These are phyloP conservation scores for Paramecium tetraurelia DNA, from an alignment of 73 alveolate genomes.

Conservation along the genomic window DNA sequence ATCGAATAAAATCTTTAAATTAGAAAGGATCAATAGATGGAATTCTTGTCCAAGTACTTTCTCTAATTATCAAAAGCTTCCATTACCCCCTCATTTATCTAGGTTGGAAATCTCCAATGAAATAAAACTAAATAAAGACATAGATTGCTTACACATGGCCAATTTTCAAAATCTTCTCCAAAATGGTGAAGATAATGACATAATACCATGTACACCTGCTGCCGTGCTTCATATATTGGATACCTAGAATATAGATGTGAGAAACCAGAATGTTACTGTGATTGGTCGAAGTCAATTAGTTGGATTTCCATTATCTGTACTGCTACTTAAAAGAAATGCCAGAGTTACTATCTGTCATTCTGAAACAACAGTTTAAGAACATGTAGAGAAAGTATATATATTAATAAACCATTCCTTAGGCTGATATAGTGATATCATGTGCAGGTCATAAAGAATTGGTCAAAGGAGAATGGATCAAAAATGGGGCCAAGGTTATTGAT, in stretches of 20 bases:
- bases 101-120: constrained; percentile 55
- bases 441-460: constrained; percentile 70
- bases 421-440: constrained; percentile 77
- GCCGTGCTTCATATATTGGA: constrained; percentile 54
- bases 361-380: constrained; percentile 42
- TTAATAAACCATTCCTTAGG: not conserved
- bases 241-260: not conserved
- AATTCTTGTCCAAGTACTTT: constrained; percentile 64
- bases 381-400: constrained; percentile 46
- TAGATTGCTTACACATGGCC: constrained; percentile 57
- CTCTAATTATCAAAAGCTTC: constrained; percentile 52
- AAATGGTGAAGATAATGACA: constrained; percentile 29
- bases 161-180: constrained; percentile 22
- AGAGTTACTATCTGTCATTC: constrained; percentile 70
- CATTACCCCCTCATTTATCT: constrained; percentile 73
- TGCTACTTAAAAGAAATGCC: constrained; percentile 62
- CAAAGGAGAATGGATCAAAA: constrained; percentile 77
- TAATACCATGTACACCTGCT: constrained; percentile 62
- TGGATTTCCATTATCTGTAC: constrained; percentile 75
- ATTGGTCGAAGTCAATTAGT: constrained; percentile 70
- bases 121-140: constrained; percentile 73
- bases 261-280: constrained; percentile 62
- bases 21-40: constrained; percentile 57
- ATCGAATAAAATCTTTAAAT: not conserved
- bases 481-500: constrained; percentile 75